phyloP scores from a whole-genome alignment of 2,329 filamentous ascomycete species.

The Raffaelea arxii region DNA sequence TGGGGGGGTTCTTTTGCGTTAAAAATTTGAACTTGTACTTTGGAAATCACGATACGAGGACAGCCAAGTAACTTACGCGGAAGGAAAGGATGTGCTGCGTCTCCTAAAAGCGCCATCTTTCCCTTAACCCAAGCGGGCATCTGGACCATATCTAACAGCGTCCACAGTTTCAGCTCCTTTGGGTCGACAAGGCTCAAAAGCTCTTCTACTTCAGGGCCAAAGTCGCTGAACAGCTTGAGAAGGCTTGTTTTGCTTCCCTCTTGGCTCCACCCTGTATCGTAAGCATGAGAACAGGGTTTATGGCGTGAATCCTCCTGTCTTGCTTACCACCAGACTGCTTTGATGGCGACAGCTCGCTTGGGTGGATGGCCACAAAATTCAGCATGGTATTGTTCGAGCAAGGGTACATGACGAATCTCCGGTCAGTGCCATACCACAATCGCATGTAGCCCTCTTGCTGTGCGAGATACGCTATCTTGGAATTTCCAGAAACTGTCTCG shows the following conservation, averaged over 20 bases:
- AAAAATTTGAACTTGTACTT: too few species aligned
- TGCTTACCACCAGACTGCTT: constrained; percentile 18
- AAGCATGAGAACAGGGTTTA: not conserved
- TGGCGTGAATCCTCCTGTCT: too few species aligned
- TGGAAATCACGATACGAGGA: too few species aligned
- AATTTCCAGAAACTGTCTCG: constrained; percentile 20
- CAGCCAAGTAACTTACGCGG: constrained; percentile 32
- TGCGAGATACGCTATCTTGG: constrained; percentile 22
- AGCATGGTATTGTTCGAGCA: constrained; percentile 31
- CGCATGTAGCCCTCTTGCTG: constrained; percentile 19
- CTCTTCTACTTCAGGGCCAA: constrained; percentile 28
- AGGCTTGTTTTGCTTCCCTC: constrained; percentile 25
- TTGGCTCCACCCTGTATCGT: constrained; percentile 29
- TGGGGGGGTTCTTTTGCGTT: not conserved
- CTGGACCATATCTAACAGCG: constrained; percentile 50
- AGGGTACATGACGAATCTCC: constrained; percentile 37
- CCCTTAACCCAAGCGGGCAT: constrained; percentile 45
- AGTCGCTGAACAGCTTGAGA: constrained; percentile 29
- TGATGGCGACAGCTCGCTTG: constrained; percentile 26
- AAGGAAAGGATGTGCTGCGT: constrained; percentile 59
- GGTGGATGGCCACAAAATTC: constrained; percentile 44
- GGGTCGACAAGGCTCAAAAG: constrained; percentile 33
- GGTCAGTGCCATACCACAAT: constrained; percentile 31
- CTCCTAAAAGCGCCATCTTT: constrained; percentile 49
- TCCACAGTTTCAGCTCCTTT: constrained; percentile 43